phyloP scores from a whole-genome alignment of 164 flowering plant genomes.

The Chimonanthus praecox region DNA sequence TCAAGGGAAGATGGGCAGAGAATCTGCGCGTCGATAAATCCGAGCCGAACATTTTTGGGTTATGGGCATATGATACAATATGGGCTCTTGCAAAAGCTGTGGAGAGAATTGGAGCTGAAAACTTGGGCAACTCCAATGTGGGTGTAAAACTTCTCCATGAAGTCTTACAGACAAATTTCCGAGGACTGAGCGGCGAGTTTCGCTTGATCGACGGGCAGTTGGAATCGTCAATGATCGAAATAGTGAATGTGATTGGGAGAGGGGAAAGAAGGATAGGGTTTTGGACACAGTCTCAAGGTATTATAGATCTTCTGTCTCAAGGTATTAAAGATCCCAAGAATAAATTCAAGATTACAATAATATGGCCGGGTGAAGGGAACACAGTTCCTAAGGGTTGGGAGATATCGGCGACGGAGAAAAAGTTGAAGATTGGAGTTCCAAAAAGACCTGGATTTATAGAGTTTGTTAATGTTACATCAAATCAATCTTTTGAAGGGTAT shows the following conservation, averaged over 20 bases:
- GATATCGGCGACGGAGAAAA: constrained; percentile 22
- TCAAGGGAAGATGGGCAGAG: constrained; percentile 14
- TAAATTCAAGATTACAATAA: constrained; percentile 3
- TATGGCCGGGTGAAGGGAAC: constrained; percentile 36
- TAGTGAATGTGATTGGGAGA: constrained; percentile 32
- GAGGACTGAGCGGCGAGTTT: constrained; percentile 38
- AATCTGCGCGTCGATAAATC: not conserved
- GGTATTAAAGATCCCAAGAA: not conserved
- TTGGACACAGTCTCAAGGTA: constrained; percentile 31
- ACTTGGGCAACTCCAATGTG: constrained; percentile 14
- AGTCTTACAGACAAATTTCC: constrained; percentile 13
- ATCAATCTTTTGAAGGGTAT: constrained; percentile 13
- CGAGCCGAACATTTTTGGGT: constrained; percentile 21
- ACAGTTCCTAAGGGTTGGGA: constrained; percentile 27
- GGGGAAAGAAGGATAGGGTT: constrained; percentile 26
- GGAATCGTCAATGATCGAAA: constrained; percentile 19
- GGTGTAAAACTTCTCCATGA: constrained; percentile 26
- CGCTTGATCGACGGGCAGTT: constrained; percentile 24
- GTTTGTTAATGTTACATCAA: constrained; percentile 23
- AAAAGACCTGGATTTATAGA: constrained; percentile 23
- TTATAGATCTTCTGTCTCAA: not conserved
- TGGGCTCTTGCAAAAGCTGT: constrained; percentile 36
- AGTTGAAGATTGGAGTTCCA: constrained; percentile 30
- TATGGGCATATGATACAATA: constrained; percentile 50
- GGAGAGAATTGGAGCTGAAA: constrained; percentile 17